These are phyloP conservation scores for Nectriaceae sp. DNA, from an alignment of 2,329 filamentous ascomycete genomes.

Conservation along the genomic window DNA sequence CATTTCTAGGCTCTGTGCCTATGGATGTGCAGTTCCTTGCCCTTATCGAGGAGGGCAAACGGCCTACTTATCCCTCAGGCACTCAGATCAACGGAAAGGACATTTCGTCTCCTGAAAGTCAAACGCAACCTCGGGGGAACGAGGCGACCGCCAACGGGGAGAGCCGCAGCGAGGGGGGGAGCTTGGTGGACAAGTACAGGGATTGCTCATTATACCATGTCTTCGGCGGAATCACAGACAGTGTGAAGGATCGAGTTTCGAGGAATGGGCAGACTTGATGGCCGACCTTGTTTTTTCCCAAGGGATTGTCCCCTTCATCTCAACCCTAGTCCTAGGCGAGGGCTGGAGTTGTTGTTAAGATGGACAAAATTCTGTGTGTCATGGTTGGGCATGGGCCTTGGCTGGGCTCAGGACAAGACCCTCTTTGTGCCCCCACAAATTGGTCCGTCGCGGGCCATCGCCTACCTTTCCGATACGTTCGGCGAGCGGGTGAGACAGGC, in stretches of 20 bases:
- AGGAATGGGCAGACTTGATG: conserved; percentile 13
- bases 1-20: conserved; percentile 83
- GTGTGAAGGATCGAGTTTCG: conserved; percentile 31
- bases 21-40: conserved; percentile 92
- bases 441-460: conserved; percentile 17
- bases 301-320: neutral
- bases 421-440: conserved; percentile 13
- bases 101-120: conserved; percentile 36
- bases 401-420: neutral
- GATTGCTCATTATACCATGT: conserved; percentile 70
- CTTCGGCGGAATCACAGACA: conserved; percentile 65
- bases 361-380: conserved; percentile 4
- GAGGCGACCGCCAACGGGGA: conserved; percentile 24
- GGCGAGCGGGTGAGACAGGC: neutral
- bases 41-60: conserved; percentile 73
- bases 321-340: neutral
- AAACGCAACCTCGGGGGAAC: neutral
- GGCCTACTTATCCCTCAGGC: conserved; percentile 69
- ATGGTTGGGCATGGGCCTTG: conserved; percentile 1
- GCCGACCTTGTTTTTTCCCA: too few species aligned
- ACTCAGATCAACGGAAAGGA: conserved; percentile 62
- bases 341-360: neutral
- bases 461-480: conserved; percentile 3
- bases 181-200: conserved; percentile 71
- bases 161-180: conserved; percentile 21